Conservation (phyloP, 2,329 filamentous ascomycete species). For the Pezicula neosporulosa region DNA sequence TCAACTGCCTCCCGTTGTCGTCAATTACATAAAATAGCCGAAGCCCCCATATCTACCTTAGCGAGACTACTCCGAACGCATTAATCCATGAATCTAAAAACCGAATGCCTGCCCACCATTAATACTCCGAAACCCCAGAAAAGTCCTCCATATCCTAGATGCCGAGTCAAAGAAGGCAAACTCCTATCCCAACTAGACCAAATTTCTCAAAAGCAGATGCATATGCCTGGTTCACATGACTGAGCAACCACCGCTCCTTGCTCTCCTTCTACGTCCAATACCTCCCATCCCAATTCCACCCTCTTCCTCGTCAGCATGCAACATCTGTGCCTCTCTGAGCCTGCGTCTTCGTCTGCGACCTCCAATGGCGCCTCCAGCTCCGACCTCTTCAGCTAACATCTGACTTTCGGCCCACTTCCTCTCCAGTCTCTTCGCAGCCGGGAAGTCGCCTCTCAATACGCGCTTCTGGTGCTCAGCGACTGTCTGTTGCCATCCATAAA, state of each 20-base stretch:
- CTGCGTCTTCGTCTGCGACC: constrained; percentile 68
- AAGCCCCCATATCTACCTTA: no score
- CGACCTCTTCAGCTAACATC: constrained; percentile 85
- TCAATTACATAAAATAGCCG: no score
- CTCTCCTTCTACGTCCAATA: constrained; percentile 49
- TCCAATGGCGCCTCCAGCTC: constrained; percentile 57
- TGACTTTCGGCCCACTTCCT: constrained; percentile 92
- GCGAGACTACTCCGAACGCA: no score
- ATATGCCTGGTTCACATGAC: constrained; percentile 53
- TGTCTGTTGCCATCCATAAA: constrained; percentile 92
- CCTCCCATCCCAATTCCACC: constrained; percentile 47
- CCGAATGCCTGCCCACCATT: no score
- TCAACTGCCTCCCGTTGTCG: no score
- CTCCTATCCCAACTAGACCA: no score
- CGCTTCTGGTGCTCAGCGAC: constrained; percentile 91
- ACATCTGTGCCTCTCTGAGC: constrained; percentile 75
- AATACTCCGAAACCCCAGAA: no score
- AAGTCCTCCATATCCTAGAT: no score
- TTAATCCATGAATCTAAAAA: no score
- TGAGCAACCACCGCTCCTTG: constrained; percentile 59
- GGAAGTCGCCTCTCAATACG: constrained; percentile 73
- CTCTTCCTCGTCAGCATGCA: constrained; percentile 79
- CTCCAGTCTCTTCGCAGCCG: constrained; percentile 74
- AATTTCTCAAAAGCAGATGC: no score
- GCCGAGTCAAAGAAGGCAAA: no score